Percentiles rank a stretch among this genome's conserved stretches.
Conservation (phyloP, 1,284 basidiomycete species). For the Takashimella tepidaria region DNA sequence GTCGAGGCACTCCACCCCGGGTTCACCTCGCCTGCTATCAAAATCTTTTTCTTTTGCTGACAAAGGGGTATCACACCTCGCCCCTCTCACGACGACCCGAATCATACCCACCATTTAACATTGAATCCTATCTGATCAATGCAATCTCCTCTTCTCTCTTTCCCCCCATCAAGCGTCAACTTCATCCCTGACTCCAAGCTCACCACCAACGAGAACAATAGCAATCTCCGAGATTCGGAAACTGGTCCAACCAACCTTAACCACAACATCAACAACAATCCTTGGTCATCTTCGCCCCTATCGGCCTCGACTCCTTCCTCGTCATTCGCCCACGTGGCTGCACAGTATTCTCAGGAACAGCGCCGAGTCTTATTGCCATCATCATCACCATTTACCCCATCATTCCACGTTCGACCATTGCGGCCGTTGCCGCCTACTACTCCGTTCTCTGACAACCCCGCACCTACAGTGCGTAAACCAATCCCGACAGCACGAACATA, state of each 20-base stretch:
- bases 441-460: too few relatives aligned
- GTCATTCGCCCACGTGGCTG: neutral
- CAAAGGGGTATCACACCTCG: too few relatives aligned
- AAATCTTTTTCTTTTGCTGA: too few relatives aligned
- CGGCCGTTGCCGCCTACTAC: too few relatives aligned
- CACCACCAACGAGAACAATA: slow-evolving; percentile 1
- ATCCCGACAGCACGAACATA: neutral
- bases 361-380: neutral
- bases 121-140: neutral
- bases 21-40: too few relatives aligned
- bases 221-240: neutral
- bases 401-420: too few relatives aligned
- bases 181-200: too few relatives aligned
- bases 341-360: neutral
- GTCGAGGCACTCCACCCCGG: too few relatives aligned
- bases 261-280: neutral
- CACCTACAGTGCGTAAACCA: too few relatives aligned
- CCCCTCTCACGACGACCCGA: too few relatives aligned
- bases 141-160: neutral
- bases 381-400: neutral
- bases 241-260: neutral
- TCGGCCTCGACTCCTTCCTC: slow-evolving; percentile 3
- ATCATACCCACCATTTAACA: too few relatives aligned
- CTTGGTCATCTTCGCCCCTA: neutral
- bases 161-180: neutral